phyloP scores from a whole-genome alignment of 257 asterid species.

The Solanum bulbocastanum region DNA sequence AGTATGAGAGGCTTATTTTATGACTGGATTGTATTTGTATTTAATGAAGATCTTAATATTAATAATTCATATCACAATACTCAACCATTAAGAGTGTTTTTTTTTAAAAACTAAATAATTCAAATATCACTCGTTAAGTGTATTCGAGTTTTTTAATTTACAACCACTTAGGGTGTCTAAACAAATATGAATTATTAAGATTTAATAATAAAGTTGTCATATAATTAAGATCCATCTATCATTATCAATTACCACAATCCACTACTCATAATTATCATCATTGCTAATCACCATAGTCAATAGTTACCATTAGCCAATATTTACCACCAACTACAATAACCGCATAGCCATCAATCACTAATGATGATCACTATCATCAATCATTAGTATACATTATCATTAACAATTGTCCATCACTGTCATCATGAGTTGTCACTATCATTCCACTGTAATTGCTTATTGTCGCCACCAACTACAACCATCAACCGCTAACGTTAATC shows the following conservation, averaged over 20 bases:
- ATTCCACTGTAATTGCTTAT: neutral
- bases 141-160: neutral
- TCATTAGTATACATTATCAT: neutral
- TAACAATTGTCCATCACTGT: neutral
- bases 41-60: neutral
- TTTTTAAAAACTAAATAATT: neutral
- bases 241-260: neutral
- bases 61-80: neutral
- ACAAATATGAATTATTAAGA: neutral
- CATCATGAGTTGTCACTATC: neutral
- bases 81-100: neutral
- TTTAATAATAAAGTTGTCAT: neutral
- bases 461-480: neutral
- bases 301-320: neutral
- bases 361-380: neutral
- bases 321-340: neutral
- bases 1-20: neutral
- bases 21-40: neutral
- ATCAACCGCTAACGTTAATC: neutral
- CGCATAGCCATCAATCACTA: neutral
- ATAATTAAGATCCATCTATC: neutral
- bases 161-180: neutral
- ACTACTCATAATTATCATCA: neutral
- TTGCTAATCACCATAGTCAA: neutral
- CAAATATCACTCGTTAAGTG: neutral